Evolutionary conservation across 2,329 filamentous ascomycete genomes (phyloP), one percentile per base, ranked within the genome.

Genomic region (Botrytis byssoidea): DNA sequence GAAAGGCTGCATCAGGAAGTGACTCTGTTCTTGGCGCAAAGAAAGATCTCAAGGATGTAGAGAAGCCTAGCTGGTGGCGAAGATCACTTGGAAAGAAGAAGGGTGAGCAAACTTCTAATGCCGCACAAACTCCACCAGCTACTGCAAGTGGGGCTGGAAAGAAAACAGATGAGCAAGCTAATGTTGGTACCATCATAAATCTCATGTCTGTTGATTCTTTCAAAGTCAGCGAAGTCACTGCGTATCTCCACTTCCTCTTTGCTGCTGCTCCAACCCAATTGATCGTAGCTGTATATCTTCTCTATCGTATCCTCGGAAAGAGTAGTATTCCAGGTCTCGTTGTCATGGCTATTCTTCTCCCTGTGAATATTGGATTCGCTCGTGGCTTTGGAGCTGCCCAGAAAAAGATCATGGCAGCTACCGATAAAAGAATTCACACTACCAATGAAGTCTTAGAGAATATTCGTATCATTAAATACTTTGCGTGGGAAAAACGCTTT

Each of bases 201-300:
- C 86, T 99, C 77, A 99, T 99, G 96, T 97, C 96, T 18, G 97
- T 99, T 59, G 97, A 99, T 85, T 98, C 95, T 66, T 98, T 98
- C 89, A 99, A 99, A 84, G 94, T 99, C 72, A 93, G 93, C 75
- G 96, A 99, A 81, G 91, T 97, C 74, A 96, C 94, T 55, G 93
- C 95, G 0, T 99, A 99, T 81, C 85, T 99, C 46, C 96, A 99
- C 83, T 99, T 97, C 83, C 86, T 99, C n/a, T 92, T 95, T 86
- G 95, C 95, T 0, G 91, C 92, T 75, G 95, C 95, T 1, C 96
- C 96, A 0, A 93, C 96, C 0, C 95, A 98, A 83, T 88, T 99
- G 57, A 84, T 92, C 64, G 89, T 98, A 64, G 93, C 94, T 8
- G 87, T 98, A 75, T 85, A 88, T 29, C 85, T 99, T 61, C 89